A percentile compares a stretch with the other conserved stretches of the same genome.
phyloP scores from a whole-genome alignment of 169 alveolate species.

The Besnoitia besnoiti region DNA sequence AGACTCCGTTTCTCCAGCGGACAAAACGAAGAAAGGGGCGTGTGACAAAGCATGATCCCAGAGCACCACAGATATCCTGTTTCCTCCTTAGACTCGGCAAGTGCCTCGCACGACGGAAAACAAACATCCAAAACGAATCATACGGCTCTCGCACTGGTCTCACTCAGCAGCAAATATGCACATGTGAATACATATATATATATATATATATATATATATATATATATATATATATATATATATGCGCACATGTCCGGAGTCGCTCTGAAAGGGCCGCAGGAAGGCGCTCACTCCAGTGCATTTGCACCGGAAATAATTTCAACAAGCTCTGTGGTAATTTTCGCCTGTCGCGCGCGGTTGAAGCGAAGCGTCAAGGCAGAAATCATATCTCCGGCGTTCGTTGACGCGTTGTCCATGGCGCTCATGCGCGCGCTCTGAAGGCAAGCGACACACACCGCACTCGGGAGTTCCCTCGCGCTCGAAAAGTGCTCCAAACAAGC shows the following conservation, averaged over 20 bases:
- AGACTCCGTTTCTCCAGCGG: no score
- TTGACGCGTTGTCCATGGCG: constrained; percentile 90
- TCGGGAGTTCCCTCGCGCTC: no score
- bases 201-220: background rate
- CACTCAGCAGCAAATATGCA: no score
- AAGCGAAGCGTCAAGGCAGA: constrained; percentile 79
- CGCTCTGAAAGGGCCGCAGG: background rate
- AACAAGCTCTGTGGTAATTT: constrained; percentile 92
- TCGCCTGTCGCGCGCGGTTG: constrained; percentile 88
- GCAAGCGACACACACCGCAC: no score
- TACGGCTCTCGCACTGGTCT: no score
- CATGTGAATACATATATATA: background rate
- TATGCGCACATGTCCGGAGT: background rate
- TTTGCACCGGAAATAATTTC: constrained; percentile 96
- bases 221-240: background rate
- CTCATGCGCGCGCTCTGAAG: constrained; percentile 86
- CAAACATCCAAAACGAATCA: no score
- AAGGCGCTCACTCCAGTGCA: constrained; percentile 77
- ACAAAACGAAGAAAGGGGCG: no score
- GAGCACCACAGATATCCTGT: no score
- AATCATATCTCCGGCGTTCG: constrained; percentile 88
- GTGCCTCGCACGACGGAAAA: no score
- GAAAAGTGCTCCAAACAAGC: no score
- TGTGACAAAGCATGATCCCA: no score
- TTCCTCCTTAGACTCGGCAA: no score